Evolutionary conservation across 1,284 basidiomycete species (phyloP), one percentile per base, ranked within the genome.

Genomic region (Xanthoconium separans): DNA sequence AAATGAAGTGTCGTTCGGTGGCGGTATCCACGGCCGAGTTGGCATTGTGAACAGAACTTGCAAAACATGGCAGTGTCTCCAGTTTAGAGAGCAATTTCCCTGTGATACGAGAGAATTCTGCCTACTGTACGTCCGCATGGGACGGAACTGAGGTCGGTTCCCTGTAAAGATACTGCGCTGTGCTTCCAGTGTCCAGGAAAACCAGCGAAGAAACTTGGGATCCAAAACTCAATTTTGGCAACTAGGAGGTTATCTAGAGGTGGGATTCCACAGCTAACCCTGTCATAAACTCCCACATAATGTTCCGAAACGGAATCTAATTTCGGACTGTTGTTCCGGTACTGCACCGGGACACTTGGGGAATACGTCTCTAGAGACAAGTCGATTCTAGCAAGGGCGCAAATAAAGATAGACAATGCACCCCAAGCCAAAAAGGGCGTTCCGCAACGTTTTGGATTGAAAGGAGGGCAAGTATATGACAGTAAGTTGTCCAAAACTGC

Each of bases 361-460:
- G 13, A 22, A 20, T 18, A 36, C 34, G 22, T 18, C 12, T 30
- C 27, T 20, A 33, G 29, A 36, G 18, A 29, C n/a, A 5, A 5
- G 16, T 29, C 18, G 15, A 45, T 20, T 36, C 36, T 2, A 44
- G 22, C 27, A 33, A 36, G 11, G 33, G 16, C 30, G 24, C 4
- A 33, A 30, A 31, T 11, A 29, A 37, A 22, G 15, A 31, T 31
- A 41, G 43, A n/a, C 33, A 11, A 29, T 46, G 30, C 29, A 46
- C 36, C 49, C 39, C 50, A 37, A 43, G n/a, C 36, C 27, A 18
- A 41, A 44, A 49, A 16, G 6, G 18, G 45, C 6, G 46, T 51
- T 39, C 24, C 37, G 42, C 53, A 47, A 53, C 7, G 31, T 50
- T 49, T 66, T 52, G 64, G 47, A 65, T 64, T 68, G 51, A 60